Base-by-base conservation (phyloP, 2,329 filamentous ascomycete genomes). In the Pyricularia pennisetigena region DNA sequence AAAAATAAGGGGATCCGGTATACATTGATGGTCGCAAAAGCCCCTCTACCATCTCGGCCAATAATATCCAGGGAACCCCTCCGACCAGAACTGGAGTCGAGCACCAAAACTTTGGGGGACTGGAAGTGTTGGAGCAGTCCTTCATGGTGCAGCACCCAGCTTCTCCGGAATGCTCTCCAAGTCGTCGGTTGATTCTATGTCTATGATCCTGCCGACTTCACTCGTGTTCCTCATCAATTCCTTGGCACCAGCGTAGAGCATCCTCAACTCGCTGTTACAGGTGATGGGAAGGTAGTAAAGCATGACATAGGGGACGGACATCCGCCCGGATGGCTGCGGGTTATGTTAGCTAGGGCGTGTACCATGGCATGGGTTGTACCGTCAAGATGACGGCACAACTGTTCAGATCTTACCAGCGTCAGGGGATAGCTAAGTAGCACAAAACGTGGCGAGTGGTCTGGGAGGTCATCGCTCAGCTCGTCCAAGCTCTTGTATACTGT, bases 181-280 rank as follows among this genome's bases (percentile, higher is more conserved):
- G 68, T 97, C 94, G 68, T 97, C 93, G 3, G 86, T 85, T 24
- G 86, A 88, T 73, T 91, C 88, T 65, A 98, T 88, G 78, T 98
- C 94, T 70, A 99, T 86, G 29, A 98, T 90, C 72, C 87, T 88
- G 68, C 90, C 90, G n/a, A 93, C 94, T 81, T 97, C 93, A 69
- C 92, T 92, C 68, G 92, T 96, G 76, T 92, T 97, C 71, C 94
- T 88, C 90, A 98, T 93, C 78, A 98, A 80, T 81, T 99, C 95
- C 80, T 97, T 97, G 62, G 95, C 95, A 57, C 94, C 91, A 32
- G 95, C 95, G 78, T 98, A 99, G 76, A 95, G 82, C 95, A 98
- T 98, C 73, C 92, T 88, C 75, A 91, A 82, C 75, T 94, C 91
- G 72, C 85, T 87, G 77, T 97, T 97, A 81, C 92, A 95, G 65